Evolutionary conservation across 441 rosid species (phyloP).

Genomic region (Euphorbia schlechtendalii): DNA sequence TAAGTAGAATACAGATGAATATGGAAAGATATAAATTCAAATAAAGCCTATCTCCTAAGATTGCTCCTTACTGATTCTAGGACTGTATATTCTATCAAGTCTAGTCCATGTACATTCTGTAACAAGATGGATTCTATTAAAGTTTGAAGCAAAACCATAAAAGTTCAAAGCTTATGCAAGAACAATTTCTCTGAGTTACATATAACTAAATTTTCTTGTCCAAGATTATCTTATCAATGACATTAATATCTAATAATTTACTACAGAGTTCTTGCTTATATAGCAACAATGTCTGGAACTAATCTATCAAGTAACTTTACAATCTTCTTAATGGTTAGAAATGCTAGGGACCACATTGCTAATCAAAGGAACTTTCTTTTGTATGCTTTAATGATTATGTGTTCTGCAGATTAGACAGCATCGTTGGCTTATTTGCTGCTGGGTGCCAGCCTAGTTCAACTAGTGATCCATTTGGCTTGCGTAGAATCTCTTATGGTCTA

Average conservation of each 20-base stretch:
- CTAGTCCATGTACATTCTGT: no score
- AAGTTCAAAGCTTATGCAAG: neutral
- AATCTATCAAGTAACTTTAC: neutral
- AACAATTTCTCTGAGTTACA: conserved; percentile 5
- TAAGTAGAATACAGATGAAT: no score
- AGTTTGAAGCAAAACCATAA: neutral
- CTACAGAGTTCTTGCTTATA: neutral
- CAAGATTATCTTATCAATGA: neutral
- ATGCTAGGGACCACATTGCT: neutral
- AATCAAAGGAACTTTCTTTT: neutral
- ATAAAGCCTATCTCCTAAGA: no score
- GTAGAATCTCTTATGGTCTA: conserved; percentile 91
- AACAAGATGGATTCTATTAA: neutral
- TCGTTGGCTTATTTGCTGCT: conserved; percentile 92
- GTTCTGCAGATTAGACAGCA: conserved; percentile 78
- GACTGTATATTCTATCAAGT: no score
- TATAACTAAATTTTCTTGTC: conserved; percentile 1
- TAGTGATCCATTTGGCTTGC: conserved; percentile 87
- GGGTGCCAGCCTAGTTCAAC: conserved; percentile 97
- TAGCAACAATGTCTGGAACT: conserved; percentile 4
- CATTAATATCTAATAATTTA: neutral
- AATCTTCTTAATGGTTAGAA: neutral
- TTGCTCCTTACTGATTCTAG: no score
- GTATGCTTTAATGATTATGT: conserved; percentile 3
- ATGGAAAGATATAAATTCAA: no score